These are phyloP conservation scores for Hypsizygus marmoreus DNA, from an alignment of 768 basidiomycete species.

Conservation along the genomic window DNA sequence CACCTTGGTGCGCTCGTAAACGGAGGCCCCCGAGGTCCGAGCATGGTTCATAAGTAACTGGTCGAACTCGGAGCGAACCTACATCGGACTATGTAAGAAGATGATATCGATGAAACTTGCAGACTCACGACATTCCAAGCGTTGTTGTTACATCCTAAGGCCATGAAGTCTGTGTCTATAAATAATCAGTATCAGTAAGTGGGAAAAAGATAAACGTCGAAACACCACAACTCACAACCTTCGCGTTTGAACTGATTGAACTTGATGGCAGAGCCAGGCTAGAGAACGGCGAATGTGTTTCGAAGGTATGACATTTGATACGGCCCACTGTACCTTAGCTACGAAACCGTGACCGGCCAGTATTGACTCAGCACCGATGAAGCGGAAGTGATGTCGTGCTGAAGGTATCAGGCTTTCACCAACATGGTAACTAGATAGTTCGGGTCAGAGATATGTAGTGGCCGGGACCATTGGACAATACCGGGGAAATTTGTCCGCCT, in stretches of 20 bases:
- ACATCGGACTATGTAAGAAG: not conserved
- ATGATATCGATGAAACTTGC: not conserved
- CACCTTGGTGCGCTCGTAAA: slow-evolving; percentile 58
- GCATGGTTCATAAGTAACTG: slow-evolving; percentile 59
- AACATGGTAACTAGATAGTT: slow-evolving; percentile 48
- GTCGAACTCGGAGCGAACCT: slow-evolving; percentile 66
- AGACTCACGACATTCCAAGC: slow-evolving; percentile 63
- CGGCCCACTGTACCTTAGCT: slow-evolving; percentile 40
- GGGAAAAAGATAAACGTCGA: not conserved
- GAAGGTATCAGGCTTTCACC: slow-evolving; percentile 66
- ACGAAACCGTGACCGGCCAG: slow-evolving; percentile 51
- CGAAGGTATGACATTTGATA: slow-evolving; percentile 1
- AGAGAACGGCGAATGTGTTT: not conserved
- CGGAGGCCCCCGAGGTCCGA: slow-evolving; percentile 48
- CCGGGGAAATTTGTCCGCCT: slow-evolving; percentile 58
- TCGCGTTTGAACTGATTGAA: slow-evolving; percentile 67
- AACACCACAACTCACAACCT: slow-evolving; percentile 47
- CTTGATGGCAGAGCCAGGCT: slow-evolving; percentile 67
- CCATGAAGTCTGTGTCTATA: slow-evolving; percentile 62
- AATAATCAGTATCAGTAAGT: not conserved
- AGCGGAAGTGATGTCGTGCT: slow-evolving; percentile 57
- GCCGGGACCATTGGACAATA: slow-evolving; percentile 19
- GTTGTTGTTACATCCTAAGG: slow-evolving; percentile 53
- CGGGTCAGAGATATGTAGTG: not conserved
- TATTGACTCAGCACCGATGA: slow-evolving; percentile 58